Base-by-base conservation (phyloP, 148 eudicot genomes). In the Spergularia bocconei region DNA sequence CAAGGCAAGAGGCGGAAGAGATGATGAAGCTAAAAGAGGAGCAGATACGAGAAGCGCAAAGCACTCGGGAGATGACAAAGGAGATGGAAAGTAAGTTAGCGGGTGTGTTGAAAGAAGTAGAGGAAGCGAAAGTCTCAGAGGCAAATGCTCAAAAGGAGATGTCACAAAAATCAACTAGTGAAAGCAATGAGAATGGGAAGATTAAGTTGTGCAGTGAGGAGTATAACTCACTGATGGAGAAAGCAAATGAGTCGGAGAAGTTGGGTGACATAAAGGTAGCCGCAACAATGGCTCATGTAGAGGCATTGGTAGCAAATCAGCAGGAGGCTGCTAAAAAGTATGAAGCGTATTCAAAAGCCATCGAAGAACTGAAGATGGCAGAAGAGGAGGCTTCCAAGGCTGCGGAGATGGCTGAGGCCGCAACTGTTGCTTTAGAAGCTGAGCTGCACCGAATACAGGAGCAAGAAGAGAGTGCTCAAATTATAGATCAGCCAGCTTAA, bases 401-500 rank as follows among this genome's bases (percentile, higher is more conserved):
- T 71, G 91, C 89, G 8, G 91, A 92, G 59, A 81, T 83, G 84
- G 97, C 90, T 0, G 87, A 88, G 60, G 86, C 85, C 1, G 92
- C 92, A 10, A 84, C 84, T 65, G 63, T 17, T 69, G 84, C 65
- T 8, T 82, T 89, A 38, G 97, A 92, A 77, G 81, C 76, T 23
- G 97, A 92, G 69, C 79, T 95, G 53, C 81, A 73, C 50, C 90
- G 84, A 78, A 78, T 82, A 87, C 87, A 80, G 44, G 75, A 84
- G 14, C 82, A 84, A 21, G 87, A 85, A 56, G 72, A 74, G 29
- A 70, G 62, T 60, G 60, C n/a, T 52, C 76, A 52, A 56, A 56
- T 55, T 29, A 1, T 29, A 29, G 36, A 29, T 29, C 36, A 25
- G 52, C 73, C 75, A 61, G 41, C 20, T 67, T 44, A 60, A 51